phyloP scores from a whole-genome alignment of 495 filamentous ascomycete species.

The Xylaria cubensis region DNA sequence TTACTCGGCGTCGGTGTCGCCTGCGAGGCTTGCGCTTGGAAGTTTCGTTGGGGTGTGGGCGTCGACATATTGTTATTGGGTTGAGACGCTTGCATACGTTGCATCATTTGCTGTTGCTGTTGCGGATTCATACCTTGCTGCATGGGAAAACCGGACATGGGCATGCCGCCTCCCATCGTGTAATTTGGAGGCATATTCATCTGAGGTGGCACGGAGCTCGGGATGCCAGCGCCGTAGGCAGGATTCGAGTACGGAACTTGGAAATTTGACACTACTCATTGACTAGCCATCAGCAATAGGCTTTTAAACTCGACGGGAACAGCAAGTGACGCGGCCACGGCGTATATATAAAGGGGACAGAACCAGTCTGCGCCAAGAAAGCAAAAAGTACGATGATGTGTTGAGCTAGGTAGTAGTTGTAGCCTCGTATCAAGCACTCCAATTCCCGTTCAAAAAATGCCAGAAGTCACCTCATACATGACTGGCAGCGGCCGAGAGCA shows the following conservation, averaged over 20 bases:
- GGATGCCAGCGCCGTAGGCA: constrained; percentile 54
- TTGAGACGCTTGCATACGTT: constrained; percentile 51
- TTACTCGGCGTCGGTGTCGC: constrained; percentile 43
- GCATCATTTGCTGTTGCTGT: constrained; percentile 53
- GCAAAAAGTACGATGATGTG: neutral
- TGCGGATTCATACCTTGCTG: constrained; percentile 47
- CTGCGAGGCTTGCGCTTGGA: constrained; percentile 44
- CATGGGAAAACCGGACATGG: constrained; percentile 46
- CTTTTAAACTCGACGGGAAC: neutral
- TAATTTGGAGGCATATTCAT: constrained; percentile 56
- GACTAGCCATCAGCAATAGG: constrained; percentile 25
- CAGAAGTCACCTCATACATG: constrained; percentile 18
- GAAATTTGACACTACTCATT: constrained; percentile 54
- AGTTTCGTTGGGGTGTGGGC: constrained; percentile 50
- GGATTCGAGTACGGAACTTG: constrained; percentile 60
- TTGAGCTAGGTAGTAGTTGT: neutral
- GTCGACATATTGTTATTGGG: constrained; percentile 46
- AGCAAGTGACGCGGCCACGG: neutral
- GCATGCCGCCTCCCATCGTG: constrained; percentile 53
- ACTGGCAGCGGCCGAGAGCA: constrained; percentile 19
- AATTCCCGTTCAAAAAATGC: constrained; percentile 12
- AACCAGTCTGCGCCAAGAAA: neutral
- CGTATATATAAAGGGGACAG: neutral
- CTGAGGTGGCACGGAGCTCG: constrained; percentile 50
- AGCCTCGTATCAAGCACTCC: constrained; percentile 8